phyloP scores from a whole-genome alignment of 495 filamentous ascomycete species.

The Aspergillus ellipticus region DNA sequence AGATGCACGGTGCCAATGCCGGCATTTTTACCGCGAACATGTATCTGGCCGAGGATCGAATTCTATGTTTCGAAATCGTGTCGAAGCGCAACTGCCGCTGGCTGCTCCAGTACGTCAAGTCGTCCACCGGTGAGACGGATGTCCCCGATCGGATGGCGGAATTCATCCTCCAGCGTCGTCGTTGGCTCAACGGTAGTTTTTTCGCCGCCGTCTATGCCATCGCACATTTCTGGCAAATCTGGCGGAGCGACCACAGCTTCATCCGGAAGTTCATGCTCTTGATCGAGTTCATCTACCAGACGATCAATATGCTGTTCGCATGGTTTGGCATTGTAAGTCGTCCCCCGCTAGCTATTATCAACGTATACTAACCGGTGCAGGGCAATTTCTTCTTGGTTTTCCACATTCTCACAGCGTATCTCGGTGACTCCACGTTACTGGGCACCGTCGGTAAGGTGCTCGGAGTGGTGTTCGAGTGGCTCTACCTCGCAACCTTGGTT shows the following conservation, averaged over 20 bases:
- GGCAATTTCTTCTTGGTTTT: constrained; percentile 99
- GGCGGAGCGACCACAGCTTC: constrained; percentile 84
- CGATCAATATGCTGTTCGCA: constrained; percentile 93
- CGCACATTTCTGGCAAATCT: constrained; percentile 90
- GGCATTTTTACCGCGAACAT: constrained; percentile 99
- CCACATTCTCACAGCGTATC: constrained; percentile 87
- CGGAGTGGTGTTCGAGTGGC: constrained; percentile 90
- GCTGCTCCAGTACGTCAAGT: constrained; percentile 98
- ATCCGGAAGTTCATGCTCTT: constrained; percentile 84
- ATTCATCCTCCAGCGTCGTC: constrained; percentile 90
- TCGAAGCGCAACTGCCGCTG: constrained; percentile 95
- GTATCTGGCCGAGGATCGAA: constrained; percentile 99
- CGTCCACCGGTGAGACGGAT: constrained; percentile 92
- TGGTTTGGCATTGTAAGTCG: constrained; percentile 85
- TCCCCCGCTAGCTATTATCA: background rate
- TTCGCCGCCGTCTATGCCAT: constrained; percentile 97
- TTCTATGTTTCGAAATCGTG: constrained; percentile 98
- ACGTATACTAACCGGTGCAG: constrained; percentile 23
- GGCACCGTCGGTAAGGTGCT: constrained; percentile 73
- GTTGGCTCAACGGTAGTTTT: constrained; percentile 98
- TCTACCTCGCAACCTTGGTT: constrained; percentile 86
- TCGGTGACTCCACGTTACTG: constrained; percentile 63
- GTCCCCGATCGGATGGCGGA: constrained; percentile 95
- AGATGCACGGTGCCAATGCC: constrained; percentile 91
- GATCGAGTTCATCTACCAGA: constrained; percentile 90